Evolutionary conservation across 1,284 basidiomycete genomes (phyloP).

Genomic region (Bondarzewia mesenterica): DNA sequence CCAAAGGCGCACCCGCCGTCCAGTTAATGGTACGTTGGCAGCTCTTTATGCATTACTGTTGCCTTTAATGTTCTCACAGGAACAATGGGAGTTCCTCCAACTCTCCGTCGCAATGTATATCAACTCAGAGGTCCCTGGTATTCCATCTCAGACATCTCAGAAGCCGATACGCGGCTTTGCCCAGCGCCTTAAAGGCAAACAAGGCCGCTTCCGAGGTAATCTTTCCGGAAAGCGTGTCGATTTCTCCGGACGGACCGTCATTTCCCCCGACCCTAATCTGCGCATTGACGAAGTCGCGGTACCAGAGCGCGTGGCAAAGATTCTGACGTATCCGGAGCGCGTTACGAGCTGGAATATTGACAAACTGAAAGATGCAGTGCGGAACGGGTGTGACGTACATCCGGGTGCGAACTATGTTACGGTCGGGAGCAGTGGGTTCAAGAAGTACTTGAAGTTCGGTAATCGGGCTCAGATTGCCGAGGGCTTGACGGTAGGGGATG

Average conservation of each 20-base stretch:
- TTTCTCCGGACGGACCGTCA: constrained; percentile 97
- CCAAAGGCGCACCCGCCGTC: constrained; percentile 81
- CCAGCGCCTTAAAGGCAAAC: constrained; percentile 97
- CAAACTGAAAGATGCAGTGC: constrained; percentile 66
- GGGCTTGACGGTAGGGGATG: constrained; percentile 74
- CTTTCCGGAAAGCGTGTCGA: constrained; percentile 98
- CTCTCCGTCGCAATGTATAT: constrained; percentile 96
- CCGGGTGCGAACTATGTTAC: constrained; percentile 96
- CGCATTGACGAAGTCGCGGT: constrained; percentile 99
- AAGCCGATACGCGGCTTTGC: constrained; percentile 97
- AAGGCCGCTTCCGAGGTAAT: constrained; percentile 98
- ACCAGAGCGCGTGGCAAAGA: constrained; percentile 92
- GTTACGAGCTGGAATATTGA: constrained; percentile 93
- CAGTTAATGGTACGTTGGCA: constrained; percentile 73
- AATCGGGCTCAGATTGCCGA: constrained; percentile 73
- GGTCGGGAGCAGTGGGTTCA: constrained; percentile 66
- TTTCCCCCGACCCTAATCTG: constrained; percentile 97
- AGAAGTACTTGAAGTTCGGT: constrained; percentile 82
- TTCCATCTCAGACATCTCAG: constrained; percentile 75
- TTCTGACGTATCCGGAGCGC: constrained; percentile 94
- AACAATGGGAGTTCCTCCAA: constrained; percentile 98
- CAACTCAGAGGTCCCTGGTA: constrained; percentile 95
- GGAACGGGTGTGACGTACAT: constrained; percentile 88
- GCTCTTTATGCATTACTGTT: constrained; percentile 8
- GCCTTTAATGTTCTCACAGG: constrained; percentile 35